A percentile compares a stretch with the other conserved stretches of the same genome.
Evolutionary conservation across 2,329 filamentous ascomycete species (phyloP).

Genomic region (Neospermospora avenae): DNA sequence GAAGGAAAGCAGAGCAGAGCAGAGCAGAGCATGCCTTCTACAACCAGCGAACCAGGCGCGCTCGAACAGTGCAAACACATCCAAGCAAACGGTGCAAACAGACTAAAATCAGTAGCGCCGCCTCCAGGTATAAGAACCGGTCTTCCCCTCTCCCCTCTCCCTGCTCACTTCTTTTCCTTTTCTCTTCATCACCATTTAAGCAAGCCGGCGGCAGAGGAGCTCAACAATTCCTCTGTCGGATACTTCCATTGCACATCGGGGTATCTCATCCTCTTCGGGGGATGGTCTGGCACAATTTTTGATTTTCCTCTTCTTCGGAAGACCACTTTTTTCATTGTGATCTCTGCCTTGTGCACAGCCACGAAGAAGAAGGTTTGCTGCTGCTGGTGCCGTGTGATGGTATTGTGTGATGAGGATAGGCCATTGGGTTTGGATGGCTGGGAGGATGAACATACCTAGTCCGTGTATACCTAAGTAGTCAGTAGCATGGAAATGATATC

Average conservation of each 20-base stretch:
- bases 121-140: not conserved
- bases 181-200: not conserved
- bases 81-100: no score
- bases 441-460: not conserved
- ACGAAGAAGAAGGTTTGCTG: slow-evolving; percentile 50
- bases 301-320: not conserved
- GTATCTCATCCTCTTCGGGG: not conserved
- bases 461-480: not conserved
- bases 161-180: not conserved
- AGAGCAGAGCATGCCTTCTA: no score
- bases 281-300: not conserved
- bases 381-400: slow-evolving; percentile 60
- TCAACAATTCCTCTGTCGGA: not conserved
- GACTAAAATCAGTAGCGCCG: not conserved
- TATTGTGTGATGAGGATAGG: not conserved
- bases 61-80: no score
- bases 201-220: not conserved
- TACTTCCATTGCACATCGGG: not conserved
- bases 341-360: not conserved
- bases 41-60: no score
- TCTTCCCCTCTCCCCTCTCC: not conserved
- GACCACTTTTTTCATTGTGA: not conserved
- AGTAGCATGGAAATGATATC: not conserved
- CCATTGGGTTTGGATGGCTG: not conserved
- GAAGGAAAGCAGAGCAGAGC: no score